Conservation (phyloP, 495 filamentous ascomycete genomes). For the Neurospora intermedia region DNA sequence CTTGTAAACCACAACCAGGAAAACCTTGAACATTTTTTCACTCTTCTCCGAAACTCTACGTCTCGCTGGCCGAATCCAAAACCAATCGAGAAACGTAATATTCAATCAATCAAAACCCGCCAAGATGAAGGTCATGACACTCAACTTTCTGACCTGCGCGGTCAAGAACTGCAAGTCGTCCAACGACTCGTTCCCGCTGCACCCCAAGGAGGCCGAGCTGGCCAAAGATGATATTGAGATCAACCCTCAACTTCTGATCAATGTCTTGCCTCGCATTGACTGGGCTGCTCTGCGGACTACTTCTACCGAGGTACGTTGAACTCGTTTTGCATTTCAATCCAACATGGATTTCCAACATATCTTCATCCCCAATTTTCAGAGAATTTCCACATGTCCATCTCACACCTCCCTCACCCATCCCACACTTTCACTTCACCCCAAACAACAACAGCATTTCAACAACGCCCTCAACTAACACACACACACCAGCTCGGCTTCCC, state of each 20-base stretch:
- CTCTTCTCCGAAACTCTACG: neutral
- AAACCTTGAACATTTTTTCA: neutral
- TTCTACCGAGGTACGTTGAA: constrained; percentile 60
- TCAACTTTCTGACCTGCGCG: constrained; percentile 95
- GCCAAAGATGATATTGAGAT: constrained; percentile 69
- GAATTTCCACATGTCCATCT: constrained; percentile 1
- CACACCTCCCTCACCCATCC: neutral
- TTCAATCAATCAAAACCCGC: neutral
- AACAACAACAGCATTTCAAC: too few relatives aligned
- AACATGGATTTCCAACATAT: neutral
- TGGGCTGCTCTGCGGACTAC: constrained; percentile 69
- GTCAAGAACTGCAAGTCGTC: constrained; percentile 83
- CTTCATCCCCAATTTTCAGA: neutral
- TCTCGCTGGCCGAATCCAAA: neutral
- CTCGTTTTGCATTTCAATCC: constrained; percentile 2
- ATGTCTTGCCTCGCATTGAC: constrained; percentile 77
- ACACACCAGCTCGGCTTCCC: constrained; percentile 67
- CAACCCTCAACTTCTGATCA: constrained; percentile 66
- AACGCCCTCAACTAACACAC: neutral
- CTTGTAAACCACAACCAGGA: neutral
- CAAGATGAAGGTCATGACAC: constrained; percentile 89
- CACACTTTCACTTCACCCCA: neutral
- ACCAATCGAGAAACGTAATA: neutral
- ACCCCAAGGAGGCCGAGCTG: constrained; percentile 83
- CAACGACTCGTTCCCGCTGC: constrained; percentile 70